Conservation (phyloP, 352 stramenopile genomes). For the Globisporangium paddicum region DNA sequence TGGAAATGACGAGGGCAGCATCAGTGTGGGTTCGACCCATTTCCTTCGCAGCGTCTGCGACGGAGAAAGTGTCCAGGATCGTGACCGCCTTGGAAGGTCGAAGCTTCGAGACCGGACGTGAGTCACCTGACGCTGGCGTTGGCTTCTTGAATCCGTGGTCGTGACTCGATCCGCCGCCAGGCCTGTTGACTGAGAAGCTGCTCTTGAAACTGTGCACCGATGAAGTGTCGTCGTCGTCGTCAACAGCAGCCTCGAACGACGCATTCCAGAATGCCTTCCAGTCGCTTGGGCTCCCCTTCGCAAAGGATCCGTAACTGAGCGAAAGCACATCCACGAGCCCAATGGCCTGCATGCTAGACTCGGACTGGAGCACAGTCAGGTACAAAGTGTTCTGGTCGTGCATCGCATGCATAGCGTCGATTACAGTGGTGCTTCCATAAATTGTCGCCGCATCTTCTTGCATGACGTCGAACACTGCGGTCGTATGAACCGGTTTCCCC, state of each 20-base stretch:
- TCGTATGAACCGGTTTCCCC: constrained; percentile 89
- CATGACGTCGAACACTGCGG: constrained; percentile 91
- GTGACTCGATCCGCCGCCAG: constrained; percentile 26
- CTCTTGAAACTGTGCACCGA: constrained; percentile 83
- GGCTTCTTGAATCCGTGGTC: constrained; percentile 36
- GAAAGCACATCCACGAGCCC: constrained; percentile 86
- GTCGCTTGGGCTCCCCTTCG: constrained; percentile 81
- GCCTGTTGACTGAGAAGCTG: constrained; percentile 53
- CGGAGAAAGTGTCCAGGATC: constrained; percentile 75
- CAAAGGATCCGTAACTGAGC: constrained; percentile 85
- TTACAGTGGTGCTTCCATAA: constrained; percentile 59
- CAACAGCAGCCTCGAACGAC: constrained; percentile 69
- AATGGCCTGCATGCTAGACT: constrained; percentile 57
- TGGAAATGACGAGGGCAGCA: constrained; percentile 91
- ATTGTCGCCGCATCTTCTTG: constrained; percentile 71
- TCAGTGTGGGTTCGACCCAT: constrained; percentile 90
- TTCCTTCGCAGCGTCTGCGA: constrained; percentile 88
- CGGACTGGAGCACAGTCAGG: constrained; percentile 72
- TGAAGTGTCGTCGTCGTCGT: constrained; percentile 74
- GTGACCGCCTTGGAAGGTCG: constrained; percentile 89
- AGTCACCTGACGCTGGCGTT: constrained; percentile 64
- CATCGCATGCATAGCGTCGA: constrained; percentile 88
- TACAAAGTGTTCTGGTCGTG: constrained; percentile 87
- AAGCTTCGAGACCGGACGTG: constrained; percentile 89
- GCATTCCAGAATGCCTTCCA: constrained; percentile 90